A percentile compares a stretch with the other conserved stretches of the same genome.
Evolutionary conservation across 2,329 filamentous ascomycete species (phyloP).

Genomic region (Neurospora sp.): DNA sequence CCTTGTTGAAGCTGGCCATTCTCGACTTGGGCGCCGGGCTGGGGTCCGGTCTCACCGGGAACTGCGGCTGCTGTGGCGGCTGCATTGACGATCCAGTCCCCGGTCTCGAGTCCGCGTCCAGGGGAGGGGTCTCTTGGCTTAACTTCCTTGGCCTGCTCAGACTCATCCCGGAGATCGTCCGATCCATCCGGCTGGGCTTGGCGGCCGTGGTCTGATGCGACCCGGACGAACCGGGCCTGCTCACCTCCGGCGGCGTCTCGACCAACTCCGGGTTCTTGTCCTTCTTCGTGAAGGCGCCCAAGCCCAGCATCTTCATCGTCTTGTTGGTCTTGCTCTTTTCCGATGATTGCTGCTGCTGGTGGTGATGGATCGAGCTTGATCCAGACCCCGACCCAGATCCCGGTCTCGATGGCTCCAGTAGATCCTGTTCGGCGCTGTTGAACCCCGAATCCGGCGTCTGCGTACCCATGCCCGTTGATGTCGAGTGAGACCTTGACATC

Average conservation of each 20-base stretch:
- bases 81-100: neutral
- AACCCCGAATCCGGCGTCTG: neutral
- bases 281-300: neutral
- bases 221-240: neutral
- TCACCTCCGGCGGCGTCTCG: neutral
- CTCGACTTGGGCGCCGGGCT: conserved; percentile 1
- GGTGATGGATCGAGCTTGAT: neutral
- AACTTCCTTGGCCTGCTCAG: neutral
- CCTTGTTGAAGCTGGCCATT: neutral
- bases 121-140: neutral
- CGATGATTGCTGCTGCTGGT: neutral
- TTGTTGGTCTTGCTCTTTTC: neutral
- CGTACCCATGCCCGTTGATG: neutral
- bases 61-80: neutral
- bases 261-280: neutral
- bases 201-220: neutral
- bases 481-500: neutral
- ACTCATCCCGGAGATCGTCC: neutral
- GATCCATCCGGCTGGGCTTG: neutral
- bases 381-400: neutral
- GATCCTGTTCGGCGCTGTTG: neutral
- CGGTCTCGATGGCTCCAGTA: neutral
- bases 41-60: neutral
- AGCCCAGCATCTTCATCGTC: neutral
- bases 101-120: neutral